Conservation (phyloP, 1,284 basidiomycete species). For the Malassezia arunalokei region DNA sequence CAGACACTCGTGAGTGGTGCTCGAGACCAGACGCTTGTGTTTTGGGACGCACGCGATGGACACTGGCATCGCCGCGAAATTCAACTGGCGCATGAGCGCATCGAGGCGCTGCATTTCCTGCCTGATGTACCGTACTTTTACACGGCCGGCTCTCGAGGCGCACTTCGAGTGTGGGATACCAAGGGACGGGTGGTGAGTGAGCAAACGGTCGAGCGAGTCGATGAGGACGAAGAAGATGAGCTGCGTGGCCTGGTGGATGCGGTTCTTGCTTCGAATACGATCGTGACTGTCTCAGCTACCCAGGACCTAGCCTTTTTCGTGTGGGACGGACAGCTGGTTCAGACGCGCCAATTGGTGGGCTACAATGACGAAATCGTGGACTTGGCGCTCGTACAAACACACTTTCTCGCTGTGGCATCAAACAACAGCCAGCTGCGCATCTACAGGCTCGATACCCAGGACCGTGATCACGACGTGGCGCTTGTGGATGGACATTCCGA, state of each 20-base stretch:
- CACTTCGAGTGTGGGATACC: conserved; percentile 29
- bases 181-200: neutral
- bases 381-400: conserved; percentile 53
- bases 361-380: conserved; percentile 98
- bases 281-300: conserved; percentile 77
- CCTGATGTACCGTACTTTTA: conserved; percentile 54
- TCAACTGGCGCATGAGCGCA: conserved; percentile 30
- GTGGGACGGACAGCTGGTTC: conserved; percentile 50
- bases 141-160: conserved; percentile 32
- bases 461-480: conserved; percentile 19
- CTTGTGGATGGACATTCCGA: conserved; percentile 58
- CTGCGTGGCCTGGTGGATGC: conserved; percentile 33
- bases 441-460: conserved; percentile 53
- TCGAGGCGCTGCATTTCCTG: conserved; percentile 36
- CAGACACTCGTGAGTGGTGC: conserved; percentile 25
- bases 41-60: conserved; percentile 20
- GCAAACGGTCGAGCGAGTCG: neutral
- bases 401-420: conserved; percentile 79
- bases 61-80: conserved; percentile 34
- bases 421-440: conserved; percentile 85
- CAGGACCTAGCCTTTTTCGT: conserved; percentile 77
- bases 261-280: conserved; percentile 23
- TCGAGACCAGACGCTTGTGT: conserved; percentile 31
- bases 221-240: conserved; percentile 24
- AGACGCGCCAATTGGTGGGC: conserved; percentile 63